Conservation (phyloP, 208 protist species). For the Trypanosoma boissoni region DNA sequence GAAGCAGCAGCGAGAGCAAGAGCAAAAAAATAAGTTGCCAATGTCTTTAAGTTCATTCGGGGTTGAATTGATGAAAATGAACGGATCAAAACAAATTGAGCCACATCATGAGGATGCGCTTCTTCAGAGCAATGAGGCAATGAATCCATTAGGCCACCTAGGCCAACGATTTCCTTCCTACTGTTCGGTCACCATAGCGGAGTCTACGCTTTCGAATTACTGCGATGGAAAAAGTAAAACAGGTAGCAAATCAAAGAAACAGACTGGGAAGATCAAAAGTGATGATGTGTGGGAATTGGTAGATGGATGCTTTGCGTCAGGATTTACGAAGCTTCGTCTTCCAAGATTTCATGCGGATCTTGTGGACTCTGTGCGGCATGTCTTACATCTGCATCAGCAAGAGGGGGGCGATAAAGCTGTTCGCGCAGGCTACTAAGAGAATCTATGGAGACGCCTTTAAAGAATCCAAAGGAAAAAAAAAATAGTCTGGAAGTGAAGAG, state of each 20-base stretch:
- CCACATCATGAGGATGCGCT: neutral
- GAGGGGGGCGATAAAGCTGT: slow-evolving; percentile 35
- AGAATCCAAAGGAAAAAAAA: neutral
- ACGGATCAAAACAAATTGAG: neutral
- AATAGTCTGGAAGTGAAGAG: too few species aligned
- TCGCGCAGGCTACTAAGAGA: neutral
- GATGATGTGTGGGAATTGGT: neutral
- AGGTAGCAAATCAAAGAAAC: neutral
- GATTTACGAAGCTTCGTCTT: slow-evolving; percentile 43
- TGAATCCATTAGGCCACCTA: neutral
- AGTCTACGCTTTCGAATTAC: slow-evolving; percentile 45
- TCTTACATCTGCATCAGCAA: slow-evolving; percentile 50
- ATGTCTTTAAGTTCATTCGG: slow-evolving; percentile 13
- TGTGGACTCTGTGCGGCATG: slow-evolving; percentile 50
- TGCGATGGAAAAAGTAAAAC: neutral
- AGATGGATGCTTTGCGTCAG: neutral
- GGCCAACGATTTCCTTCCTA: slow-evolving; percentile 53
- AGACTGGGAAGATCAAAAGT: neutral
- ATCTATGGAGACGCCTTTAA: neutral
- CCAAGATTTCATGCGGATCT: slow-evolving; percentile 72
- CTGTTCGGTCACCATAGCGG: slow-evolving; percentile 58
- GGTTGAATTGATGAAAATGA: slow-evolving; percentile 10
- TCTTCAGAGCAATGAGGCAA: neutral
- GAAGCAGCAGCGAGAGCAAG: neutral
- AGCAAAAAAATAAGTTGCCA: neutral